Evolutionary conservation across 441 rosid species (phyloP).

Genomic region (Pelargonium fulgidum): DNA sequence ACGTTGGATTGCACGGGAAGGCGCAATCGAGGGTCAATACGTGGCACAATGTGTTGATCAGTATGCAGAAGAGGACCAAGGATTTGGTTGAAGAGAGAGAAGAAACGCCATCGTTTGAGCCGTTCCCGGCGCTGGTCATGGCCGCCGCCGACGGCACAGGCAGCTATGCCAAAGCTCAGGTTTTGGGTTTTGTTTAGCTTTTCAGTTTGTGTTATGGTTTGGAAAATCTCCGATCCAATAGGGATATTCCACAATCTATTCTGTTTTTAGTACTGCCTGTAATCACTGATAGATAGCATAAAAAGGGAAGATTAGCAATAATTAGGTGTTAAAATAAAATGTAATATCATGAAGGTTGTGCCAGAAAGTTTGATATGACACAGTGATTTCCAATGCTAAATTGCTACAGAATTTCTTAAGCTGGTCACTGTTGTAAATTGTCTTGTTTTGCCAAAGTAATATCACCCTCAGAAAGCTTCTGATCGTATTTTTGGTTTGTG

Average conservation of each 20-base stretch:
- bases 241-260: too few species aligned
- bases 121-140: neutral
- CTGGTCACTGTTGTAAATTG: neutral
- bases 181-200: neutral
- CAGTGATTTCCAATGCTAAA: neutral
- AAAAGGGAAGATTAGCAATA: neutral
- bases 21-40: slow-evolving; percentile 67
- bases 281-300: neutral
- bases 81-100: slow-evolving; percentile 28
- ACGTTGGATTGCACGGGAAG: slow-evolving; percentile 51
- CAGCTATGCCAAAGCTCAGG: slow-evolving; percentile 3
- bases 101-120: neutral
- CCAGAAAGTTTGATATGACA: neutral
- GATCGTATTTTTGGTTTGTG: too few species aligned
- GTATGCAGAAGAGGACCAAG: slow-evolving; percentile 57
- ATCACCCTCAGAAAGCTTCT: neutral
- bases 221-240: neutral
- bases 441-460: neutral
- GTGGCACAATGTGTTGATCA: slow-evolving; percentile 67
- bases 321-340: neutral
- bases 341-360: neutral
- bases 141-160: neutral
- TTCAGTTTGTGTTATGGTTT: neutral
- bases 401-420: neutral
- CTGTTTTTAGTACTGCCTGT: neutral